These are phyloP conservation scores for Russula lepida DNA, from an alignment of 768 basidiomycete genomes.

Conservation along the genomic window DNA sequence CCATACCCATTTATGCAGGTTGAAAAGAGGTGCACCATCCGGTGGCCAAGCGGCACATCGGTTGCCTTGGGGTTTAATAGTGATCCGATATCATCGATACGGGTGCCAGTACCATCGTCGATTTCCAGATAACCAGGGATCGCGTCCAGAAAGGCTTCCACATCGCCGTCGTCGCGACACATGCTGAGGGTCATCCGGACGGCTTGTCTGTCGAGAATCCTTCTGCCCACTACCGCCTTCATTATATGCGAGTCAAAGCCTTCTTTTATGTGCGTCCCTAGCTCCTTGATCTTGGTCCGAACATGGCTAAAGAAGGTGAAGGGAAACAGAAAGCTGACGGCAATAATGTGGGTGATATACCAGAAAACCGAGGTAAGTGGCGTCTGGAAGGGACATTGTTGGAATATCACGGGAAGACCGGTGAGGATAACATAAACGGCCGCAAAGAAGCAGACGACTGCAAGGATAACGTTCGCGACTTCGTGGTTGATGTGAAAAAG, in stretches of 20 bases:
- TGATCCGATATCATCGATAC: not conserved
- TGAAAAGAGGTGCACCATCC: not conserved
- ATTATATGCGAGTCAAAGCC: not conserved
- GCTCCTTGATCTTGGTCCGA: not conserved
- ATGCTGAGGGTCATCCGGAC: not conserved
- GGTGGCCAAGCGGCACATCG: not conserved
- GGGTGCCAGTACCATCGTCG: not conserved
- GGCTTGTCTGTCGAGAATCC: not conserved
- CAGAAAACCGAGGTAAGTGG: not conserved
- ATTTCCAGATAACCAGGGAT: not conserved
- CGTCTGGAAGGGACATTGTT: not conserved
- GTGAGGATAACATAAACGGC: not conserved
- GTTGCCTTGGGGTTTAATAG: not conserved
- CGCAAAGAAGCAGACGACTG: not conserved
- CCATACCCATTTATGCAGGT: slow-evolving; percentile 3
- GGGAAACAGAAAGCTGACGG: not conserved
- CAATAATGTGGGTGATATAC: not conserved
- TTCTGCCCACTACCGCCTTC: not conserved
- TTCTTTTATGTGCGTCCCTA: not conserved
- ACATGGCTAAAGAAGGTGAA: not conserved
- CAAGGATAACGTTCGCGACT: not conserved
- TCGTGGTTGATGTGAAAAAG: not conserved
- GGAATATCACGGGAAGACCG: not conserved
- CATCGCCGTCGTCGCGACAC: not conserved
- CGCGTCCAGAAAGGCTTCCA: not conserved